Conservation (phyloP, 2,329 filamentous ascomycete genomes). For the Cercospora citrullina region DNA sequence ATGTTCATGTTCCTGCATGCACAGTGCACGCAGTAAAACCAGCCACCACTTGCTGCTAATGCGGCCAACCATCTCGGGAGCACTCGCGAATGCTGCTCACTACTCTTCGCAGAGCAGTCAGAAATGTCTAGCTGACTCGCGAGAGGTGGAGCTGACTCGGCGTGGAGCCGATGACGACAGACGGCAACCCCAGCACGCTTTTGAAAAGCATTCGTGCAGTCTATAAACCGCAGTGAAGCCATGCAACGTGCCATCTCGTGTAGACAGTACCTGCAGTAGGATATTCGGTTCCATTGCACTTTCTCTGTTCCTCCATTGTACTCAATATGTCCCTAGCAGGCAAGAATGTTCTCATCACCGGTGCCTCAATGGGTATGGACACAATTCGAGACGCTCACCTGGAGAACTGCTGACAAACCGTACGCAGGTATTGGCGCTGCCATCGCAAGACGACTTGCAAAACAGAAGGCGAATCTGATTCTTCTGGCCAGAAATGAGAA, state of each 20-base stretch:
- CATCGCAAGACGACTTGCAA: slow-evolving; percentile 45
- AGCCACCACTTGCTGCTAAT: background rate
- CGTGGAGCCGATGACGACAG: slow-evolving; percentile 8
- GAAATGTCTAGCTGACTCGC: background rate
- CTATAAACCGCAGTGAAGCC: background rate
- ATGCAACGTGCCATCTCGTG: background rate
- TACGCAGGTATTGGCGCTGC: slow-evolving; percentile 46
- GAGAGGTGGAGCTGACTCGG: slow-evolving; percentile 4
- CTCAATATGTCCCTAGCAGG: slow-evolving; percentile 22
- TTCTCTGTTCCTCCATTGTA: background rate
- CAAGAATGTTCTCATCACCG: slow-evolving; percentile 27
- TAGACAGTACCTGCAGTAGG: background rate
- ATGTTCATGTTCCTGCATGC: slow-evolving; percentile 4
- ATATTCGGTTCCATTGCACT: background rate
- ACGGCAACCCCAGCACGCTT: background rate
- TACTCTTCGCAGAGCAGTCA: background rate
- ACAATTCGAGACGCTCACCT: background rate
- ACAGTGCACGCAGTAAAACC: background rate
- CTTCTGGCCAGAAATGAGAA: slow-evolving; percentile 45
- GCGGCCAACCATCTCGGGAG: background rate
- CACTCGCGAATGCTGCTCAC: background rate
- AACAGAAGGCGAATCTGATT: slow-evolving; percentile 45
- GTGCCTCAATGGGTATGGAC: slow-evolving; percentile 24
- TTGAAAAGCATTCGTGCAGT: background rate
- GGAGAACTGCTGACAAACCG: background rate